phyloP scores from a whole-genome alignment of 2,329 filamentous ascomycete species.

The Colletotrichum caudatum region DNA sequence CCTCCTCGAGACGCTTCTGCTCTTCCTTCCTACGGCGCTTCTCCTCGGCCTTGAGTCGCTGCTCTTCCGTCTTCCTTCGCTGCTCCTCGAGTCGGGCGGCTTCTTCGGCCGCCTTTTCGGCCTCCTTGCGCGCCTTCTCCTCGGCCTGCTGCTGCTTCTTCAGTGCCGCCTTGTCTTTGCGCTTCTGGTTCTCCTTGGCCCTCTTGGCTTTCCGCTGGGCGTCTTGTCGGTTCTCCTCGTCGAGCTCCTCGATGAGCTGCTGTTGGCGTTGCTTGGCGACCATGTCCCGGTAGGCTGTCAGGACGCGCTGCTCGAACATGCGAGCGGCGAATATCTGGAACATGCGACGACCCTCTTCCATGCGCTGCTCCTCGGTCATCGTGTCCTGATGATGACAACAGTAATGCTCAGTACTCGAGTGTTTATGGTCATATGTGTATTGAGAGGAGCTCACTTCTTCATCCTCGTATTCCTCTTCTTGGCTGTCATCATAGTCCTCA shows the following conservation, averaged over 20 bases:
- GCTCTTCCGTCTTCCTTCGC: slow-evolving; percentile 83
- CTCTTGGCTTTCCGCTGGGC: slow-evolving; percentile 91
- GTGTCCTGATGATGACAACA: slow-evolving; percentile 75
- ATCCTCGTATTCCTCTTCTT: slow-evolving; percentile 71
- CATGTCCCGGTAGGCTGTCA: slow-evolving; percentile 98
- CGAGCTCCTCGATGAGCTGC: slow-evolving; percentile 89
- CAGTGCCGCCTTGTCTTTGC: slow-evolving; percentile 91
- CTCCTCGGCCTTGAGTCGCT: slow-evolving; percentile 85
- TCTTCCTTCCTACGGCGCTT: slow-evolving; percentile 92
- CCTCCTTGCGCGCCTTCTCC: slow-evolving; percentile 87
- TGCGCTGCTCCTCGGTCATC: slow-evolving; percentile 98
- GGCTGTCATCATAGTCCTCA: slow-evolving; percentile 66
- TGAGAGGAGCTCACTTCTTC: slow-evolving; percentile 57
- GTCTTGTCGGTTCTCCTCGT: slow-evolving; percentile 83
- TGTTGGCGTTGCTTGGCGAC: slow-evolving; percentile 92
- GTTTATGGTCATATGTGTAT: slow-evolving; percentile 42
- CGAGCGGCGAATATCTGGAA: slow-evolving; percentile 99
- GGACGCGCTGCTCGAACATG: slow-evolving; percentile 98
- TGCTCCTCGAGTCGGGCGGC: slow-evolving; percentile 81
- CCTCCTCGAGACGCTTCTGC: slow-evolving; percentile 89
- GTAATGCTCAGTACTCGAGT: slow-evolving; percentile 56
- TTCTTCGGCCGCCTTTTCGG: slow-evolving; percentile 90
- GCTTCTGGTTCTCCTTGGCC: slow-evolving; percentile 92
- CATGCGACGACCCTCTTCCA: slow-evolving; percentile 98
- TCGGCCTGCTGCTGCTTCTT: slow-evolving; percentile 93